Percentiles rank a stretch among this genome's conserved stretches.
phyloP scores from a whole-genome alignment of 1,284 basidiomycete genomes.

The Ganoderma meredithae region DNA sequence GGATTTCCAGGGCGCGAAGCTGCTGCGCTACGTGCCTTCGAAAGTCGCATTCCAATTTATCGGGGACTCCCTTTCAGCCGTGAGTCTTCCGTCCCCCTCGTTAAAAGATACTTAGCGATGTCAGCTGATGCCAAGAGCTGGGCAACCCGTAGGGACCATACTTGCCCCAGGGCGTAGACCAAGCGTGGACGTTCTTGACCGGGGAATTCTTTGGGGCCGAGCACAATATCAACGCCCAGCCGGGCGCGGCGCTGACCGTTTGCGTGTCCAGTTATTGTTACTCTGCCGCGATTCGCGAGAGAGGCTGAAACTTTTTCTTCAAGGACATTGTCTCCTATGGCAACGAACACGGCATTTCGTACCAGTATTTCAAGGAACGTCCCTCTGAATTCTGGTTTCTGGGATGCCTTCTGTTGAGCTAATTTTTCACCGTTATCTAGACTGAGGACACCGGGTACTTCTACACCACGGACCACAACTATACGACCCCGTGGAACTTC shows the following conservation, averaged over 20 bases:
- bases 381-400: no score
- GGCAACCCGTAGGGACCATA: conserved; percentile 54
- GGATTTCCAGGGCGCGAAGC: conserved; percentile 49
- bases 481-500: conserved; percentile 67
- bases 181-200: conserved; percentile 64
- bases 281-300: no score
- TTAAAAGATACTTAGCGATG: background rate
- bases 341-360: conserved; percentile 61
- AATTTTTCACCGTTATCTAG: conserved; percentile 36
- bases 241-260: conserved; percentile 59
- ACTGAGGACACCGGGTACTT: conserved; percentile 65
- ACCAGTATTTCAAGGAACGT: conserved; percentile 55
- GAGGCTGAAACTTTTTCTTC: no score
- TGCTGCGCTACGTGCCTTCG: conserved; percentile 56
- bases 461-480: conserved; percentile 63
- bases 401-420: background rate
- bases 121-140: conserved; percentile 18
- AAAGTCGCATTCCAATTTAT: conserved; percentile 62
- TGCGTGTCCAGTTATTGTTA: conserved; percentile 17
- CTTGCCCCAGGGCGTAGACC: conserved; percentile 58
- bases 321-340: conserved; percentile 67
- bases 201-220: conserved; percentile 62
- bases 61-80: conserved; percentile 64
- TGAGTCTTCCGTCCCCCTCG: conserved; percentile 35
- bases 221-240: conserved; percentile 58